These are phyloP conservation scores for Lentinula detonsa DNA, from an alignment of 768 basidiomycete species.

Conservation along the genomic window DNA sequence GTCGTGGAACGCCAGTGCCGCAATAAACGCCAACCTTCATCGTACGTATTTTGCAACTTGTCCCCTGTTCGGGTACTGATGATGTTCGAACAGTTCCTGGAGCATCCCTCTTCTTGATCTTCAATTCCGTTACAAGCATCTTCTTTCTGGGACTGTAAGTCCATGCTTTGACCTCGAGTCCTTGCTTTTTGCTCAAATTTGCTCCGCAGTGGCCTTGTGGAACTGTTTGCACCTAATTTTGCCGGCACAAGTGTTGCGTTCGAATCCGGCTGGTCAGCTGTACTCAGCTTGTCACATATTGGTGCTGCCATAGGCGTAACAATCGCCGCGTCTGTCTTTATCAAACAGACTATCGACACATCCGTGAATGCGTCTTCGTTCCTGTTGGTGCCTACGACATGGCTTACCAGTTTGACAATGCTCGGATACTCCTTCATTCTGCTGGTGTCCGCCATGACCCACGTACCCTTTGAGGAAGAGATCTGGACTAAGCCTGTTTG, in stretches of 20 bases:
- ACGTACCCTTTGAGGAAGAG: conserved; percentile 32
- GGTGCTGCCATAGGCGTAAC: conserved; percentile 5
- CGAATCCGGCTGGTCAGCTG: conserved; percentile 53
- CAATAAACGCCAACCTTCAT: conserved; percentile 23
- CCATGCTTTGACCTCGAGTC: background rate
- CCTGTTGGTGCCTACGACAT: conserved; percentile 39
- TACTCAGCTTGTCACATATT: conserved; percentile 43
- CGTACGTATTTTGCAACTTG: conserved; percentile 22
- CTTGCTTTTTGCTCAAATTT: background rate
- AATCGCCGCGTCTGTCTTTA: conserved; percentile 9
- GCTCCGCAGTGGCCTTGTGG: conserved; percentile 26
- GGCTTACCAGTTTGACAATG: conserved; percentile 40
- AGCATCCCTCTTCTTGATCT: conserved; percentile 41
- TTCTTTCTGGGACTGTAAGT: conserved; percentile 30
- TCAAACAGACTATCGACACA: conserved; percentile 23
- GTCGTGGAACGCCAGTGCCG: conserved; percentile 47
- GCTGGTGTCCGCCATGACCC: conserved; percentile 38
- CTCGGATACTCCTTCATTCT: conserved; percentile 52
- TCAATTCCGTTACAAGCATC: conserved; percentile 36
- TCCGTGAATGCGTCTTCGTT: conserved; percentile 40
- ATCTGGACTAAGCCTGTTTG: conserved; percentile 52
- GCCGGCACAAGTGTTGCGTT: conserved; percentile 37
- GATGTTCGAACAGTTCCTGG: conserved; percentile 30
- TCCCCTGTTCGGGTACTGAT: background rate
- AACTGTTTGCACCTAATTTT: conserved; percentile 13